Percentiles rank a stretch among this genome's conserved stretches.
These are phyloP conservation scores for Pontederia crassipes DNA, from an alignment of 176 grass and related monocot genomes.

Conservation along the genomic window DNA sequence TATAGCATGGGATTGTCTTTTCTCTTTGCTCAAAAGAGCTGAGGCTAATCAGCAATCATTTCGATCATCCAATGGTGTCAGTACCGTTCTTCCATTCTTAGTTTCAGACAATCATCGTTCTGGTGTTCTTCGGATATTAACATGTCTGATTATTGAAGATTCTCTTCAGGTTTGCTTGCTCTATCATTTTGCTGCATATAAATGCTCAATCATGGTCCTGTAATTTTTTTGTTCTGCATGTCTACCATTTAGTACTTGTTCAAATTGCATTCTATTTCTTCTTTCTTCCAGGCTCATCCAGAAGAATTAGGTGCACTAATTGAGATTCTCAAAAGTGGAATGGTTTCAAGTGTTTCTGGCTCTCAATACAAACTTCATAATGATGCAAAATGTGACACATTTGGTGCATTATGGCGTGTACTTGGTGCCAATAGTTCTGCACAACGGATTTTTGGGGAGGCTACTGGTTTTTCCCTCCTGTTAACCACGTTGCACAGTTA, in stretches of 20 bases:
- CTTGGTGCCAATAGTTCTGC: constrained; percentile 77
- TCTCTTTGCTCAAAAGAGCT: constrained; percentile 88
- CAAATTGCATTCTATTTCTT: not conserved
- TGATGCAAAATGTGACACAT: constrained; percentile 86
- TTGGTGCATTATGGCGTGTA: constrained; percentile 92
- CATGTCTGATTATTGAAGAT: constrained; percentile 98
- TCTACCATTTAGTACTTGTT: not conserved
- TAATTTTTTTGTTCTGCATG: not conserved
- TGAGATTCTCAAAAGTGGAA: constrained; percentile 93
- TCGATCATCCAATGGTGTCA: constrained; percentile 76
- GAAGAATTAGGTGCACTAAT: constrained; percentile 87
- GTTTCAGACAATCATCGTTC: constrained; percentile 68
- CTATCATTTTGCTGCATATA: constrained; percentile 5
- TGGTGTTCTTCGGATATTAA: constrained; percentile 73
- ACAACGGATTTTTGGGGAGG: constrained; percentile 93
- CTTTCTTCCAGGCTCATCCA: constrained; percentile 72
- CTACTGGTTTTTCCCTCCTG: constrained; percentile 94
- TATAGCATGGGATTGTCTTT: constrained; percentile 99
- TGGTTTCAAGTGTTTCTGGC: constrained; percentile 74
- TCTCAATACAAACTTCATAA: constrained; percentile 86
- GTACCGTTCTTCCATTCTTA: constrained; percentile 76
- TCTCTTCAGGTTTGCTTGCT: constrained; percentile 63
- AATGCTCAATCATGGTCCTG: not conserved
- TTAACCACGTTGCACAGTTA: constrained; percentile 83
- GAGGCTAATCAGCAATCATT: constrained; percentile 96